A percentile compares a stretch with the other conserved stretches of the same genome.
Conservation (phyloP, 192 early-diverging fungal species). For the Martensiomyces pterosporus region DNA sequence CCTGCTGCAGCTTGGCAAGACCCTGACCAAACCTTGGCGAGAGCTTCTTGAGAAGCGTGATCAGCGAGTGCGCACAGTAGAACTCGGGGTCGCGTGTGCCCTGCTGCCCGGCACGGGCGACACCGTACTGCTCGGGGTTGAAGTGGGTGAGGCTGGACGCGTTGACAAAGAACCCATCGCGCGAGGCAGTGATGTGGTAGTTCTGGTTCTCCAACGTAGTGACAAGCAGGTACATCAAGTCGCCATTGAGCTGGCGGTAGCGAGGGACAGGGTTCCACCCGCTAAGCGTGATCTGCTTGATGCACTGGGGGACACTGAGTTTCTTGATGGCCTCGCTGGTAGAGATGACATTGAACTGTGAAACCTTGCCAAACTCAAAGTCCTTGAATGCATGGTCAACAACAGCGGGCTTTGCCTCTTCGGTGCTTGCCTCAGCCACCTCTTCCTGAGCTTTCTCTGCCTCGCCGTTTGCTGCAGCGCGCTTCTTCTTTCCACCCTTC, state of each 20-base stretch:
- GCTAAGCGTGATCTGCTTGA: slow-evolving; percentile 74
- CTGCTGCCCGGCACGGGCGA: slow-evolving; percentile 20
- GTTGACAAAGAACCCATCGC: slow-evolving; percentile 87
- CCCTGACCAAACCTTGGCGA: slow-evolving; percentile 67
- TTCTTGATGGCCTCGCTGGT: slow-evolving; percentile 53
- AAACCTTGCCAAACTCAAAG: slow-evolving; percentile 3
- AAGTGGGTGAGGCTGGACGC: slow-evolving; percentile 68
- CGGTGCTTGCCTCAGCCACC: slow-evolving; percentile 1
- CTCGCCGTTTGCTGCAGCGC: background rate
- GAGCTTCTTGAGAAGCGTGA: slow-evolving; percentile 59
- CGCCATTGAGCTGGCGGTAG: slow-evolving; percentile 67
- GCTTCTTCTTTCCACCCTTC: slow-evolving; percentile 17
- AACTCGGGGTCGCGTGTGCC: slow-evolving; percentile 40
- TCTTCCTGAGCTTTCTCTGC: background rate
- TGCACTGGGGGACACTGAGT: slow-evolving; percentile 55
- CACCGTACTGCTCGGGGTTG: slow-evolving; percentile 50
- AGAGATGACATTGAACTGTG: slow-evolving; percentile 52
- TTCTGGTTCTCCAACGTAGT: slow-evolving; percentile 81
- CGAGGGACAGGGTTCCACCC: slow-evolving; percentile 92
- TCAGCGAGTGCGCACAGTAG: slow-evolving; percentile 58
- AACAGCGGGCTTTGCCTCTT: background rate
- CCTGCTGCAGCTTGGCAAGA: slow-evolving; percentile 64
- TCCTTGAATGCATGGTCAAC: slow-evolving; percentile 16
- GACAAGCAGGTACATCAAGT: slow-evolving; percentile 86
- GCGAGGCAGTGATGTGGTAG: slow-evolving; percentile 79